These are phyloP conservation scores for Styphnolobium japonicum DNA, from an alignment of 306 rosid genomes.

Conservation along the genomic window DNA sequence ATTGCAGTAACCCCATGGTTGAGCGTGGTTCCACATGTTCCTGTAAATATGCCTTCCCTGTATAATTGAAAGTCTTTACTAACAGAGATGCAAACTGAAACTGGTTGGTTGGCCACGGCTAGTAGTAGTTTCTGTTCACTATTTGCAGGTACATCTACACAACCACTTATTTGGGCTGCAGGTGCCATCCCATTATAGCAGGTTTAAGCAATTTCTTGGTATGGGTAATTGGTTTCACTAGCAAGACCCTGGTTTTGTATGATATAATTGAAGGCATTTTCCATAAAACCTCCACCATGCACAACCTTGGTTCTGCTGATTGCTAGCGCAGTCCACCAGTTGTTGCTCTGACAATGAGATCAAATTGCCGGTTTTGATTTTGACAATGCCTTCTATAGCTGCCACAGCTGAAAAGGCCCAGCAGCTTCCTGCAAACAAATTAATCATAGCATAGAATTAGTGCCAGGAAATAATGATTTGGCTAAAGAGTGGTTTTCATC, in stretches of 20 bases:
- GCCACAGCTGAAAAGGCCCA: slow-evolving; percentile 46
- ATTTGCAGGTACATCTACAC: not conserved
- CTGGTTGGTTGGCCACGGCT: not conserved
- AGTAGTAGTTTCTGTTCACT: not conserved
- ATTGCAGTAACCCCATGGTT: not conserved
- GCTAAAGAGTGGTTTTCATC: no score
- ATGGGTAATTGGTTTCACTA: not conserved
- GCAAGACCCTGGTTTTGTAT: not conserved
- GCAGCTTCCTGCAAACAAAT: slow-evolving; percentile 28
- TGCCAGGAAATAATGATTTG: not conserved
- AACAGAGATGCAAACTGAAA: not conserved
- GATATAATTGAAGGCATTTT: not conserved
- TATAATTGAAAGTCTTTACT: not conserved
- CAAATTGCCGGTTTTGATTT: slow-evolving; percentile 16
- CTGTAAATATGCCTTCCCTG: not conserved
- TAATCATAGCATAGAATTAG: not conserved
- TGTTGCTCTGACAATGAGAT: slow-evolving; percentile 37
- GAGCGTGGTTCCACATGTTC: not conserved
- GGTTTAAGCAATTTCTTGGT: not conserved
- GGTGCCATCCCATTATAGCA: not conserved
- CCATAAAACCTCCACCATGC: not conserved
- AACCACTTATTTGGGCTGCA: not conserved
- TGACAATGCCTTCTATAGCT: slow-evolving; percentile 33
- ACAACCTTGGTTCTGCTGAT: not conserved
- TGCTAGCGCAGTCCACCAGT: not conserved